phyloP scores from a whole-genome alignment of 305 asterid species.

The Andrographis paniculata region DNA sequence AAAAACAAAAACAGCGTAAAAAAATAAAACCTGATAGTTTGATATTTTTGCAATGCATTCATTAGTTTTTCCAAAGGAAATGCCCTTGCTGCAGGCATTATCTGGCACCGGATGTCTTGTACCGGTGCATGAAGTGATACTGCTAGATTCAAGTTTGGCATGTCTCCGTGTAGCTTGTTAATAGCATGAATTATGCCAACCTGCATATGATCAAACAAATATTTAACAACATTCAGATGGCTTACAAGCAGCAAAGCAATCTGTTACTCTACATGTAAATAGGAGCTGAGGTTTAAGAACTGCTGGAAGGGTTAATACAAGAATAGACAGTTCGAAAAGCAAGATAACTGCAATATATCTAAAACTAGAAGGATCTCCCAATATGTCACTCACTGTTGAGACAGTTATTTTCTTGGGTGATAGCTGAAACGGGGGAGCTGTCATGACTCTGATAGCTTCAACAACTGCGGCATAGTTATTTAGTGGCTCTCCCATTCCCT shows the following conservation, averaged over 20 bases:
- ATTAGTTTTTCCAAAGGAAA: constrained; percentile 86
- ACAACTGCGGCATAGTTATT: constrained; percentile 72
- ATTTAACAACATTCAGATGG: background rate
- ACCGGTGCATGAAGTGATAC: constrained; percentile 95
- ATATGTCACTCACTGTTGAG: constrained; percentile 78
- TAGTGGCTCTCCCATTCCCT: constrained; percentile 98
- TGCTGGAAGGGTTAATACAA: constrained; percentile 1
- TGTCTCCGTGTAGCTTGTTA: constrained; percentile 61
- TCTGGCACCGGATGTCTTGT: constrained; percentile 92
- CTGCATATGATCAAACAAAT: constrained; percentile 28
- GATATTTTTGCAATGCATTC: constrained; percentile 69
- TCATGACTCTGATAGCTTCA: constrained; percentile 81
- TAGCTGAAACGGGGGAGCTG: constrained; percentile 68
- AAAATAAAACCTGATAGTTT: constrained; percentile 50
- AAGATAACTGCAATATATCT: background rate
- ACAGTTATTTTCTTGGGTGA: constrained; percentile 82
- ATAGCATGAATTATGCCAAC: constrained; percentile 93
- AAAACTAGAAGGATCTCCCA: constrained; percentile 10
- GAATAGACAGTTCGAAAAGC: constrained; percentile 2
- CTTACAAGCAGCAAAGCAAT: background rate
- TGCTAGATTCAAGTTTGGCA: constrained; percentile 82
- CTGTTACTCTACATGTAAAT: background rate
- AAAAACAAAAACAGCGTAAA: background rate
- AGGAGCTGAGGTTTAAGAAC: constrained; percentile 4
- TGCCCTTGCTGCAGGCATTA: constrained; percentile 99